Base-by-base conservation (phyloP, 805 yeast genomes). In the Saccharomyces paradoxus region DNA sequence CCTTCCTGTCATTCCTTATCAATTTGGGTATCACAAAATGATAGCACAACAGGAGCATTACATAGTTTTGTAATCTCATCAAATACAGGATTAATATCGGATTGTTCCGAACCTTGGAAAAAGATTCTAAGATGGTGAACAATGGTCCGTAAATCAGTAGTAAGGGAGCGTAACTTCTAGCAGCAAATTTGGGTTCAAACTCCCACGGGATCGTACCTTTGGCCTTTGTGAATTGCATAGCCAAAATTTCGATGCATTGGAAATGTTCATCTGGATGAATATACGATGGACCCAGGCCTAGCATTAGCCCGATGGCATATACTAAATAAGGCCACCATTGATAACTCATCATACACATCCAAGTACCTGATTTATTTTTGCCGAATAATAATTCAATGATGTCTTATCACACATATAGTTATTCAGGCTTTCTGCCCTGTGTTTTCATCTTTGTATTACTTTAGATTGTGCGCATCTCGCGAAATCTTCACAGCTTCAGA, bases 201-300 rank as follows among this genome's bases (percentile, higher is more conserved):
- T 92, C 99, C 99, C 99, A 92, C 0, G 97, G 91, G 0, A 77
- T 62, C 13, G 75, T 73, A 8, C 64, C 62, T 8, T 52, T 52
- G 2, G 50, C 50, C 3, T 56, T 54, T 12, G 52, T 50, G n/a
- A 59, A 50, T 28, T 50, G 44, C 3, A 48, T 51, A 8, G 58
- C 56, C 26, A 92, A 64, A 0, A 86, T 85, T 67, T 90, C 95
- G 50, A 95, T 79, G n/a, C 84, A 81, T 68, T 95, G 99, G 67
- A 89, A 88, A 68, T 91, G 97, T 72, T 94, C 99, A 74, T 94
- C 99, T 0, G 99, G 99, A 61, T 95, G 99, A 50, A 94, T 83
- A 66, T 95, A 94, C 0, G 97, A 88, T 30, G 86, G 78, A 53
- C 86, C 81, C 1, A 87, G 66, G 0, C 87, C 83, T 48, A 89